phyloP scores from a whole-genome alignment of 768 basidiomycete genomes.

The Asterophora parasitica region DNA sequence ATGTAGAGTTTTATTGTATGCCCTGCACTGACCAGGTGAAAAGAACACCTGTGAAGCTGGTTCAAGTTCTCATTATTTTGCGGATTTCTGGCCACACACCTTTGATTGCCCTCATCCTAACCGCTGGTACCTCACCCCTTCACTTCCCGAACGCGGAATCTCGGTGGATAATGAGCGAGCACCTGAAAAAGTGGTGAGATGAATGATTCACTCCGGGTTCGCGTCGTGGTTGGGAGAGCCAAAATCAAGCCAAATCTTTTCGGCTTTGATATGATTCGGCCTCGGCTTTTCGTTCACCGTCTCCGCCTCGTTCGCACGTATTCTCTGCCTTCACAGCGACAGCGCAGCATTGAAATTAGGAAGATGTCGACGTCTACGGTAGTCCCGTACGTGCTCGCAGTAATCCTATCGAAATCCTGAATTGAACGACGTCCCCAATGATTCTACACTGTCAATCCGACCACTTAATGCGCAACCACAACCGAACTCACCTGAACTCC shows the following conservation, averaged over 20 bases:
- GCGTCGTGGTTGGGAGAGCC: too few species aligned
- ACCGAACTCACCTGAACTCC: not conserved
- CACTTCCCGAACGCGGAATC: not conserved
- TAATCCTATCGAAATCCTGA: not conserved
- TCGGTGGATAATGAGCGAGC: too few species aligned
- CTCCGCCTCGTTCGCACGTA: not conserved
- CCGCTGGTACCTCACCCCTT: not conserved
- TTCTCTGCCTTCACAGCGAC: not conserved
- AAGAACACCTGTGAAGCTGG: conserved; percentile 46
- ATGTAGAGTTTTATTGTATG: not conserved
- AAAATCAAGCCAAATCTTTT: too few species aligned
- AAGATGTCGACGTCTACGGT: conserved; percentile 23
- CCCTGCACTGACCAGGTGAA: conserved; percentile 52
- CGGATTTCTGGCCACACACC: conserved; percentile 23
- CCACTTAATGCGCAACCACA: too few species aligned
- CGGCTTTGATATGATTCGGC: too few species aligned
- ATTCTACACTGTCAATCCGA: too few species aligned
- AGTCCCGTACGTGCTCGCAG: conserved; percentile 18
- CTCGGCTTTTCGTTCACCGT: not conserved
- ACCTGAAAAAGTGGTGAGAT: too few species aligned
- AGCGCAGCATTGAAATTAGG: not conserved
- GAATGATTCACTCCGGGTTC: too few species aligned
- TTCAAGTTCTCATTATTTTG: not conserved
- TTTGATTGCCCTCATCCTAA: conserved; percentile 59
- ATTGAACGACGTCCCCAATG: not conserved